Evolutionary conservation across 768 basidiomycete species (phyloP).

Genomic region (Podaxis sp.): DNA sequence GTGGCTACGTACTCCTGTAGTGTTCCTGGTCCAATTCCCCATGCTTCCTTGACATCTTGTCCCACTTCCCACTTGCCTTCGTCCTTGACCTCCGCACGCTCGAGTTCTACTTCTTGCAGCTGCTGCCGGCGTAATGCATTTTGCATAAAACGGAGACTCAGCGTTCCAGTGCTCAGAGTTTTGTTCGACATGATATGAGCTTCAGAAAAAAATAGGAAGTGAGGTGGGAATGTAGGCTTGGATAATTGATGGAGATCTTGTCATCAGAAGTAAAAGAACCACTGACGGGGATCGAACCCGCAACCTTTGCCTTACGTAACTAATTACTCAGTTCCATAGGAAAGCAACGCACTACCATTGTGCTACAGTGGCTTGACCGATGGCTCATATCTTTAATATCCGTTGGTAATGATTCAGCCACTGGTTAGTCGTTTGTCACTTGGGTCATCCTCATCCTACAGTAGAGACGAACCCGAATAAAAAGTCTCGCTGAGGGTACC

Average conservation of each 20-base stretch:
- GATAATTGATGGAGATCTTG: background rate
- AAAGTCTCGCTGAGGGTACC: no score
- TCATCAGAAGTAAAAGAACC: constrained; percentile 7
- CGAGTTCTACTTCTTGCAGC: constrained; percentile 13
- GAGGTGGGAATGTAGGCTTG: background rate
- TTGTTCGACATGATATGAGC: constrained; percentile 14
- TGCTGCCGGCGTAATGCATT: constrained; percentile 18
- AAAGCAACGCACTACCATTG: constrained; percentile 21
- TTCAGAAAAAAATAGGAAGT: background rate
- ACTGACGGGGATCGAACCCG: constrained; percentile 19
- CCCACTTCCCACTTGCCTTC: constrained; percentile 22
- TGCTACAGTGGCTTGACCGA: constrained; percentile 15
- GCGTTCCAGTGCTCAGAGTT: constrained; percentile 19
- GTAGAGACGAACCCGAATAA: no score
- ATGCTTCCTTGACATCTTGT: constrained; percentile 18
- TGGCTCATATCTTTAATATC: background rate
- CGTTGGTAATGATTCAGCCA: no score
- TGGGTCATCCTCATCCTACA: no score
- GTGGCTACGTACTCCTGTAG: background rate
- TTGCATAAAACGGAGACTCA: constrained; percentile 22
- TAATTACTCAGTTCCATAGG: background rate
- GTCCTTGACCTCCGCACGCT: constrained; percentile 19
- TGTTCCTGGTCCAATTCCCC: constrained; percentile 14
- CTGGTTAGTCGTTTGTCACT: no score
- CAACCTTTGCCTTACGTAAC: constrained; percentile 17